phyloP scores from a whole-genome alignment of 192 early-diverging fungal species.

The Dimargaris xerosporica region DNA sequence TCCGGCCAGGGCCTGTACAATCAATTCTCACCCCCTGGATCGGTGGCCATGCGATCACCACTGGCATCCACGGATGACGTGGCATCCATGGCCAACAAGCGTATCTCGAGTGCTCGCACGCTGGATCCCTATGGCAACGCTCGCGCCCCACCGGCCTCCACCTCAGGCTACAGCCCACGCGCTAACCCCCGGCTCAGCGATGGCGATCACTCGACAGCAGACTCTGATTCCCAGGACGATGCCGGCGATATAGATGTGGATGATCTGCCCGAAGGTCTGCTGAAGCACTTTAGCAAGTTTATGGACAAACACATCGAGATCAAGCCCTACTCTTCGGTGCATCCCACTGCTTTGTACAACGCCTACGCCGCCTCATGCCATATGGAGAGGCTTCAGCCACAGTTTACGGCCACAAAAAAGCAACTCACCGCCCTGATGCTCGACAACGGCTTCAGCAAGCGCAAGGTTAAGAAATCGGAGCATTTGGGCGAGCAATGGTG shows the following conservation, averaged over 20 bases:
- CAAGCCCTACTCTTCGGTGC: slow-evolving; percentile 7
- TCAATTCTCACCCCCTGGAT: too few species aligned
- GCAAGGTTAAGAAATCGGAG: background rate
- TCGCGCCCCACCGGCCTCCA: background rate
- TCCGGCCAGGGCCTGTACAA: too few species aligned
- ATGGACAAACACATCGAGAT: slow-evolving; percentile 5
- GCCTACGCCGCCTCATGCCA: slow-evolving; percentile 1
- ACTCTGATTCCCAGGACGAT: background rate
- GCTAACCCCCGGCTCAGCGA: background rate
- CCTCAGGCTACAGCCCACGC: background rate
- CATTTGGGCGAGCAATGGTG: background rate
- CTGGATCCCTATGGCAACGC: background rate
- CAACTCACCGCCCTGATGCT: slow-evolving; percentile 4
- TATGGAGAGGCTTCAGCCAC: background rate
- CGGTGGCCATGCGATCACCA: too few species aligned
- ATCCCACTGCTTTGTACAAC: slow-evolving; percentile 5
- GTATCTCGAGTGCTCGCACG: background rate
- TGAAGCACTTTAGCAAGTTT: background rate
- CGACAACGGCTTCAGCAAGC: background rate
- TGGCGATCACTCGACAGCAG: background rate
- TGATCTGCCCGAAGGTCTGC: background rate
- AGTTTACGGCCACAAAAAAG: background rate
- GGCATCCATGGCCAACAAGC: too few species aligned
- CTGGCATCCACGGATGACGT: too few species aligned
- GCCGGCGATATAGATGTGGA: background rate